Base-by-base conservation (phyloP, 192 early-diverging fungal genomes). In the Diversispora eburnea region DNA sequence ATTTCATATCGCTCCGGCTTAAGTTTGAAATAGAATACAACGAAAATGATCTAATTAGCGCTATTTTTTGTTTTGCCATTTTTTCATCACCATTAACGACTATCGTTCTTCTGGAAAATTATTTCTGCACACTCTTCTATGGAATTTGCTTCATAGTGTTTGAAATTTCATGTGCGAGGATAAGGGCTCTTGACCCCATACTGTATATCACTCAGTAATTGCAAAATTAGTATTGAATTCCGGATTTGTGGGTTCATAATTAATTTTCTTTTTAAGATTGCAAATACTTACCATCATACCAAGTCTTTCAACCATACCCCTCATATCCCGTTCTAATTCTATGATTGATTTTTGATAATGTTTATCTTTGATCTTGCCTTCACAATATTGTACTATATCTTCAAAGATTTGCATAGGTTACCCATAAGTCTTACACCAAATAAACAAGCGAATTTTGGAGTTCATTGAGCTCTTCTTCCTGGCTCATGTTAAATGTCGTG, bases 381-480 rank as follows among this genome's bases (percentile, higher is more conserved):
- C 59, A 12, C 59, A 60, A 25, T 60, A 60, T 60, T 60, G 59
- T 60, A 60, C 59, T 33, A 60, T 60, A 60, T 60, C 8, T 60
- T 60, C 33, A 25, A 60, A 60, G 59, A 60, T 60, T 60, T 25
- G 33, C 59, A 60, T 60, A 60, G 33, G 59, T 60, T 60, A 60
- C 20, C 59, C 59, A 60, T 60, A 60, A 60, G 33, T 60, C 20
- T 12, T 60, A 6, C 39, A 39, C 59, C 39, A 60, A 60, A 60
- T 60, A 33, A 25, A 60, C 59, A 33, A 42, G 59, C 33, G 8
- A 33, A 33, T 33, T 19, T 25, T 8, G 10, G 13, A 60, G 59
- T 33, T 60, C 59, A 60, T 60, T 39, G 39, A 60, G 59, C 33
- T 60, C 59, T 60, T 60, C 13, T 60, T 60, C 25, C 33, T 20